phyloP scores from a whole-genome alignment of 192 early-diverging fungal species.

The Gonapodya sp. region DNA sequence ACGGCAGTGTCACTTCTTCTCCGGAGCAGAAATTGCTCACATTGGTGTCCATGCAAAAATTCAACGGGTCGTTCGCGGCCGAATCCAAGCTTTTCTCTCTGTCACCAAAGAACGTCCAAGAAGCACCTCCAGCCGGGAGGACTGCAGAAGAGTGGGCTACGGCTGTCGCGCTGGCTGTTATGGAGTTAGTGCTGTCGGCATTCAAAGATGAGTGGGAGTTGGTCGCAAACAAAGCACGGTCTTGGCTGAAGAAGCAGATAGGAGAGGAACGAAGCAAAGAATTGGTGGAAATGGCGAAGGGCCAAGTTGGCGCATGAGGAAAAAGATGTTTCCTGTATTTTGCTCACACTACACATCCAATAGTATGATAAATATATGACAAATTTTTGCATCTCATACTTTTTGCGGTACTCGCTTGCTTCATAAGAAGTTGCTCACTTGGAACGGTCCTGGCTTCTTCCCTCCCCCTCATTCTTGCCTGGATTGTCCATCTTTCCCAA shows the following conservation, averaged over 20 bases:
- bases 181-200: neutral
- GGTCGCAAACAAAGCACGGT: neutral
- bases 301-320: neutral
- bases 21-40: neutral
- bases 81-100: neutral
- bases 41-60: neutral
- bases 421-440: no score
- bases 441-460: no score
- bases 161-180: neutral
- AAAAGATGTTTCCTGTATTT: no score
- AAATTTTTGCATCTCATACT: neutral
- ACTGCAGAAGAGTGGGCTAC: conserved; percentile 1
- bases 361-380: neutral
- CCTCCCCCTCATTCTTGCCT: no score
- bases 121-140: neutral
- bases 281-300: neutral
- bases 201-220: neutral
- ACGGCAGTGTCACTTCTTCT: no score
- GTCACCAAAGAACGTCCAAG: neutral
- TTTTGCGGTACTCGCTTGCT: no score
- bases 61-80: conserved; percentile 6
- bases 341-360: no score
- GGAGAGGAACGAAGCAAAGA: neutral
- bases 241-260: neutral
- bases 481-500: no score